Evolutionary conservation across 768 basidiomycete species (phyloP).

Genomic region (Crepidotus variabilis): DNA sequence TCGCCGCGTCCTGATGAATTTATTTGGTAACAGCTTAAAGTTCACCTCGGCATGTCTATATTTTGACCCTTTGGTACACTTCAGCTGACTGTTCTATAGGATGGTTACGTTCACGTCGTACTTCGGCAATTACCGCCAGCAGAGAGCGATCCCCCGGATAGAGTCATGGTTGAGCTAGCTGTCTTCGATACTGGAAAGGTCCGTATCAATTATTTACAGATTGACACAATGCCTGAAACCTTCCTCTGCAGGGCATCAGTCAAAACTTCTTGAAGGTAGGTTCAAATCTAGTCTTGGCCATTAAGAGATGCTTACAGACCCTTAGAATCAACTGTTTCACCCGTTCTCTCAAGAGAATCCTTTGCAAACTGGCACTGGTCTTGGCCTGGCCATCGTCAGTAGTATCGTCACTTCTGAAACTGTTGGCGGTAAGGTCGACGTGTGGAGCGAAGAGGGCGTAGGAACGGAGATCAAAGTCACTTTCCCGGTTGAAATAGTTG

Average conservation of each 20-base stretch:
- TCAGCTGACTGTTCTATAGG: conserved; percentile 32
- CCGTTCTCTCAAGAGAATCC: conserved; percentile 98
- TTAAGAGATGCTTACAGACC: not conserved
- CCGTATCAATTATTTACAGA: conserved; percentile 4
- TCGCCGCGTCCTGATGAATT: conserved; percentile 88
- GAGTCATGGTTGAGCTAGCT: conserved; percentile 74
- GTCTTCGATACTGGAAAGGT: conserved; percentile 92
- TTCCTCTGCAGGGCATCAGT: conserved; percentile 69
- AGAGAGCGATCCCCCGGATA: conserved; percentile 49
- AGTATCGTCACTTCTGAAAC: conserved; percentile 85
- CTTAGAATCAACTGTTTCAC: conserved; percentile 89
- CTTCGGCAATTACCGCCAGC: conserved; percentile 68
- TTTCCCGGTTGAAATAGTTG: conserved; percentile 66
- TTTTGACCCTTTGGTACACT: not conserved
- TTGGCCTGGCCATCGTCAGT: conserved; percentile 93
- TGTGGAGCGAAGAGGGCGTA: conserved; percentile 84
- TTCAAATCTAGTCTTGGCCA: not conserved
- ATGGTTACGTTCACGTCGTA: conserved; percentile 84
- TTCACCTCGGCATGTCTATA: conserved; percentile 68
- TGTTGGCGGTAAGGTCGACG: conserved; percentile 89
- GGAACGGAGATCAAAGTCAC: conserved; percentile 91
- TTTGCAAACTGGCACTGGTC: conserved; percentile 86
- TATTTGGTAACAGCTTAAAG: conserved; percentile 92
- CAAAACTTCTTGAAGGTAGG: conserved; percentile 84
- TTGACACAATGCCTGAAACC: not conserved